phyloP scores from a whole-genome alignment of 257 asterid species.

The Cynanchum wilfordii region DNA sequence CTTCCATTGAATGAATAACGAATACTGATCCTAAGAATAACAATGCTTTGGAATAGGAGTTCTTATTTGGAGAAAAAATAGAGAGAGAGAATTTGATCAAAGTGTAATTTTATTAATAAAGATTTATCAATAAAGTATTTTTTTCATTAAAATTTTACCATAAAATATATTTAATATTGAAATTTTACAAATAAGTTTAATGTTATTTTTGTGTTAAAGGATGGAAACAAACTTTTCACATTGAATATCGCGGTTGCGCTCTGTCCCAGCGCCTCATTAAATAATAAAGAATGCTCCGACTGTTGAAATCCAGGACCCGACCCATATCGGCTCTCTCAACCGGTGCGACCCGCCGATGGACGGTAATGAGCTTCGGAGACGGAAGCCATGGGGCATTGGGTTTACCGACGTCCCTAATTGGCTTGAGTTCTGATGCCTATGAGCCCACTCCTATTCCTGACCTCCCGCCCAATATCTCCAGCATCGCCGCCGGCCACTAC shows the following conservation, averaged over 20 bases:
- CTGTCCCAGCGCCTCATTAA: not conserved
- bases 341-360: slow-evolving; percentile 51
- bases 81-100: no score
- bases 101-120: no score
- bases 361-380: slow-evolving; percentile 89
- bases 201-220: no score
- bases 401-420: slow-evolving; percentile 38
- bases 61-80: no score
- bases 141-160: no score
- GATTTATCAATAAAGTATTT: no score
- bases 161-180: no score
- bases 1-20: no score
- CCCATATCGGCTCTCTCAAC: slow-evolving; percentile 16
- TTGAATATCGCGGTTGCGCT: not conserved
- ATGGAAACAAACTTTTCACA: no score
- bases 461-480: slow-evolving; percentile 60
- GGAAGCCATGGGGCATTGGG: slow-evolving; percentile 86
- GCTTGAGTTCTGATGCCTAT: slow-evolving; percentile 62
- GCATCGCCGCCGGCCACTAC: slow-evolving; percentile 81
- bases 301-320: slow-evolving; percentile 16
- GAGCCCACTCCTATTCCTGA: slow-evolving; percentile 74
- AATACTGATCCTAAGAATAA: no score
- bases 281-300: slow-evolving; percentile 24
- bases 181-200: no score
- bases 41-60: no score